phyloP scores from a whole-genome alignment of 176 grass and related monocot genomes.

The Eremochloa ophiuroides region DNA sequence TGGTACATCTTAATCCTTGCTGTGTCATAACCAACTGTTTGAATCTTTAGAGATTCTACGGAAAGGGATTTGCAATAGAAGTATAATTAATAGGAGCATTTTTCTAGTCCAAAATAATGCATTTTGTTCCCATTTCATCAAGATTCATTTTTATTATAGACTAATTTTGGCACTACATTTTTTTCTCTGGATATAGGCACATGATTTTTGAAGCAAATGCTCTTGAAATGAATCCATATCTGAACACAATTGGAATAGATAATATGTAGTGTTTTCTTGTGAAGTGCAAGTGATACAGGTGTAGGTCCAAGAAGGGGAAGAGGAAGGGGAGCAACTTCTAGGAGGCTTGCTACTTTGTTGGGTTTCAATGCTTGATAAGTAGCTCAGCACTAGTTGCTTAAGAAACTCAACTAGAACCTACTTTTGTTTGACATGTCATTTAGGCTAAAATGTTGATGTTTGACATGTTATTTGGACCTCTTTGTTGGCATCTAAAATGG shows the following conservation, averaged over 20 bases:
- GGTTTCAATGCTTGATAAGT: no score
- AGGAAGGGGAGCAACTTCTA: no score
- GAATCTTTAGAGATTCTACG: neutral
- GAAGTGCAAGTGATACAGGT: no score
- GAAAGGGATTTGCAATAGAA: neutral
- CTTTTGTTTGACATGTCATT: no score
- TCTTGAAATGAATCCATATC: neutral
- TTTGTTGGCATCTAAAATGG: no score
- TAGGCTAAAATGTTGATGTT: no score
- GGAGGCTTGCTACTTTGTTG: no score
- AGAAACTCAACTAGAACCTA: no score
- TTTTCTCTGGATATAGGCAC: neutral
- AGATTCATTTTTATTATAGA: neutral
- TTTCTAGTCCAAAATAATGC: neutral
- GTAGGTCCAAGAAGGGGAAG: no score
- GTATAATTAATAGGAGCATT: neutral
- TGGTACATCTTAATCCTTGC: neutral
- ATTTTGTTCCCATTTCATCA: neutral
- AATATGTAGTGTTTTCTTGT: neutral
- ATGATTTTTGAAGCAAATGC: slow-evolving; percentile 9
- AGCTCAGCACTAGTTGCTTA: no score
- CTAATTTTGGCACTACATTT: neutral
- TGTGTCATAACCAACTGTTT: neutral
- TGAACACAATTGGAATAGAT: neutral
- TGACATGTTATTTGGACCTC: no score